Conservation (phyloP, 116 monocot genomes). For the Phalaenopsis hybrid region DNA sequence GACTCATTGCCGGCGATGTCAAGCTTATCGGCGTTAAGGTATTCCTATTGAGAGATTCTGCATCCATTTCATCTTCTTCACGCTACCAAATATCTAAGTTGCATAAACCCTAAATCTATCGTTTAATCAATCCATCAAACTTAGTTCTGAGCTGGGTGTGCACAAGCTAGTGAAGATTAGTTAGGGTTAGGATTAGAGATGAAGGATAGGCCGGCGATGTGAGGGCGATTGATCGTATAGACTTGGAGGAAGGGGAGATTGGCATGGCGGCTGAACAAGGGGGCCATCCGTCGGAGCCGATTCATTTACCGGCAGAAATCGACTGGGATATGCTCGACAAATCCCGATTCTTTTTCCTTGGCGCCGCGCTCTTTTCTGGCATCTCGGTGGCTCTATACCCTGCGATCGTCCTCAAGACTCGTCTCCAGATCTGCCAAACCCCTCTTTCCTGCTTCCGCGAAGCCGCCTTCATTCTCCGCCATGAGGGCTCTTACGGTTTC, state of each 20-base stretch:
- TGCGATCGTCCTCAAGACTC: conserved; percentile 70
- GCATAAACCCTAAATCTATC: no score
- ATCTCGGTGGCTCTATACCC: conserved; percentile 76
- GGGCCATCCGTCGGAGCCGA: conserved; percentile 20
- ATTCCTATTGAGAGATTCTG: no score
- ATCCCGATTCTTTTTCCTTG: conserved; percentile 73
- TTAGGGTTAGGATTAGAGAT: no score
- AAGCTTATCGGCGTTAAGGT: no score
- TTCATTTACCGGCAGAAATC: conserved; percentile 64
- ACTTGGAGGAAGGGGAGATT: conserved; percentile 16
- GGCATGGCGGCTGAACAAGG: conserved; percentile 27
- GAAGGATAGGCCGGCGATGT: no score
- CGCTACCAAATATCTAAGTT: no score
- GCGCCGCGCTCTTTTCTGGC: conserved; percentile 75
- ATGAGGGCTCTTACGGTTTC: conserved; percentile 54
- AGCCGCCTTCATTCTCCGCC: conserved; percentile 39
- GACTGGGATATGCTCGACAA: conserved; percentile 91
- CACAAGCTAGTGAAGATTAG: no score
- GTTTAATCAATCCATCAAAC: no score
- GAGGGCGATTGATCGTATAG: no score
- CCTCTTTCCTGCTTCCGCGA: conserved; percentile 22
- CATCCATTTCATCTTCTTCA: no score
- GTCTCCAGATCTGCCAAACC: conserved; percentile 49
- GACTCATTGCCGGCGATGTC: no score
- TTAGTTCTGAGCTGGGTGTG: no score